Percentiles rank a stretch among this genome's conserved stretches.
These are phyloP conservation scores for Clathrospora elynae DNA, from an alignment of 2,329 filamentous ascomycete species.

Conservation along the genomic window DNA sequence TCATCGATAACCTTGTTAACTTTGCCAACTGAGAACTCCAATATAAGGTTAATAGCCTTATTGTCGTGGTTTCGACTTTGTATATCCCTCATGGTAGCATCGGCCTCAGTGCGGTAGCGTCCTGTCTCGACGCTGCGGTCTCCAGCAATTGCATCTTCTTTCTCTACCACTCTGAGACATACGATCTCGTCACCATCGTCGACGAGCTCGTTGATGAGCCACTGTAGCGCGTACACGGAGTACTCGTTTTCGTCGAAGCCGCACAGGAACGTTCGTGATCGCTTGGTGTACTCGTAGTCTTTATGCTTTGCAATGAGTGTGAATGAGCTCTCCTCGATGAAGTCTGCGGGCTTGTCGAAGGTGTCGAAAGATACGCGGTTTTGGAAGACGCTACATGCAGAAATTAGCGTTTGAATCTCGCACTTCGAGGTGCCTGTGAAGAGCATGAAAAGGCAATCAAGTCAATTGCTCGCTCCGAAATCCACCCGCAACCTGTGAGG, in stretches of 20 bases:
- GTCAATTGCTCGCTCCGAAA: conserved; percentile 25
- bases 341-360: conserved; percentile 70
- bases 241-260: conserved; percentile 91
- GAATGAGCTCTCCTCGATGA: conserved; percentile 64
- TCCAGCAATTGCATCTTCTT: conserved; percentile 71
- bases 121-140: conserved; percentile 66
- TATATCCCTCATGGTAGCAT: conserved; percentile 74
- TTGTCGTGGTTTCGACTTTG: conserved; percentile 80
- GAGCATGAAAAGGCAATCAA: conserved; percentile 27
- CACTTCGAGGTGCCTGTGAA: conserved; percentile 18
- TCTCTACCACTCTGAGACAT: conserved; percentile 85
- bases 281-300: conserved; percentile 78
- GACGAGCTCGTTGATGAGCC: conserved; percentile 88
- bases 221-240: conserved; percentile 89
- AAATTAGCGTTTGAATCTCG: conserved; percentile 20
- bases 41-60: conserved; percentile 80
- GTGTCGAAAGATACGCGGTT: conserved; percentile 76
- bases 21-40: conserved; percentile 89
- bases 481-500: conserved; percentile 23
- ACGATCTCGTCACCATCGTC: conserved; percentile 94
- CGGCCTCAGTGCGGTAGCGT: conserved; percentile 76
- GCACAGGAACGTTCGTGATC: conserved; percentile 86
- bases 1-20: conserved; percentile 89
- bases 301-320: conserved; percentile 85
- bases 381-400: conserved; percentile 61